These are phyloP conservation scores for Gomphus bonarii DNA, from an alignment of 1,284 basidiomycete genomes.

Conservation along the genomic window DNA sequence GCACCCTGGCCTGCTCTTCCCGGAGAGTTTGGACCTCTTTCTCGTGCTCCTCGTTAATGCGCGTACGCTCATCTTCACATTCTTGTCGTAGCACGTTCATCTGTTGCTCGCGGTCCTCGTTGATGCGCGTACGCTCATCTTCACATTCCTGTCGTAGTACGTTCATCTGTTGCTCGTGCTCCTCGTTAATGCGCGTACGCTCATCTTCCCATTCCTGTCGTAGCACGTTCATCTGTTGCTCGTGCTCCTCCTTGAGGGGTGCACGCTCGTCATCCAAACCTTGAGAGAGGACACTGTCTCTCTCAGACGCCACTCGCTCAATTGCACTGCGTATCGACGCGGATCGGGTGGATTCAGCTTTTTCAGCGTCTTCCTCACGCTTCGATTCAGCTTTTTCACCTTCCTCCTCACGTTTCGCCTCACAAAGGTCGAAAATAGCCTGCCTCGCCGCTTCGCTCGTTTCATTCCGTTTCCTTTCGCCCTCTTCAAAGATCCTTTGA, in stretches of 20 bases:
- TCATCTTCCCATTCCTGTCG: conserved; percentile 37
- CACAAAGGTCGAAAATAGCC: conserved; percentile 26
- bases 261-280: conserved; percentile 38
- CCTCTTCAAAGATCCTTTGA: conserved; percentile 47
- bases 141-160: conserved; percentile 42
- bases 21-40: conserved; percentile 22
- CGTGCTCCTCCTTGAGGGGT: conserved; percentile 37
- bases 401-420: conserved; percentile 1
- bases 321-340: neutral
- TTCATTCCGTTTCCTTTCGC: conserved; percentile 43
- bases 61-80: conserved; percentile 47
- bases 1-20: conserved; percentile 33
- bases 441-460: conserved; percentile 43
- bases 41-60: conserved; percentile 36
- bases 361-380: neutral
- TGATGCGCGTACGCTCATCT: conserved; percentile 46
- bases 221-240: neutral
- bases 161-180: conserved; percentile 21
- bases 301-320: neutral
- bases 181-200: conserved; percentile 39
- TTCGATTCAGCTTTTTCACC: neutral
- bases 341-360: neutral
- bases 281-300: neutral
- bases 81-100: conserved; percentile 35
- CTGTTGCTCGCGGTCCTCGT: conserved; percentile 31